Evolutionary conservation across 2,329 filamentous ascomycete species (phyloP), one percentile per base, ranked within the genome.

Genomic region (Fusarium hostae): DNA sequence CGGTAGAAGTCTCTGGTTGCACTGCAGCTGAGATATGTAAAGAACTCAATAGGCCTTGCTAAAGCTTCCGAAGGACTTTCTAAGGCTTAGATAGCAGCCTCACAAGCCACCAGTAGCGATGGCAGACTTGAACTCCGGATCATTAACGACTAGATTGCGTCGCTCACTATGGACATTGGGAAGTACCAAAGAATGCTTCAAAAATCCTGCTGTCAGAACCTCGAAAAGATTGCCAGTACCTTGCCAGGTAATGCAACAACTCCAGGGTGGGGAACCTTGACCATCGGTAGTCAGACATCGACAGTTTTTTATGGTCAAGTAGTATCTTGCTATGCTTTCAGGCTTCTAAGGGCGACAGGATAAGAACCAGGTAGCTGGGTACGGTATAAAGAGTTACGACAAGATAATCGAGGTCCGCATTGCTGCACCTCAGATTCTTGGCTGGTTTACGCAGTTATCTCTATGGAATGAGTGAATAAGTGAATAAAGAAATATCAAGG

Each of bases 221-320:
- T 15, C 13, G 30, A 50, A 5, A 18, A 8, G 2, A 20, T 13
- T 4, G 13, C 3, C 1, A 5, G 5, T 12, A 3, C 16, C 7
- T 34, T 24, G 1, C 11, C 13, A 48, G 45, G 28, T 7, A 32
- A 13, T 18, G 2, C 10, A 24, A 10, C 11, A 24, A 10, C 30
- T 8, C n/a, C 47, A 8, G n/a, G 30, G 0, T 50, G 30, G 47
- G 47, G 34, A 22, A 35, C 16, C 16, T 24, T 50, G 11, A 6
- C 11, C 30, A 11, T 50, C 24, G 22, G 15, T 2, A 35, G 8
- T 15, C 16, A 9, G 3, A 8, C 16, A 35, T 50, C 9, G 16
- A 6, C 2, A 1, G 1, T 8, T 35, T 11, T 35, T 2, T 50
- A 35, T 50, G 30, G 34, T 35, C 30, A 2, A 28, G 11, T 34